Evolutionary conservation across 257 asterid genomes (phyloP).

Genomic region (Primulina huaijiensis): DNA sequence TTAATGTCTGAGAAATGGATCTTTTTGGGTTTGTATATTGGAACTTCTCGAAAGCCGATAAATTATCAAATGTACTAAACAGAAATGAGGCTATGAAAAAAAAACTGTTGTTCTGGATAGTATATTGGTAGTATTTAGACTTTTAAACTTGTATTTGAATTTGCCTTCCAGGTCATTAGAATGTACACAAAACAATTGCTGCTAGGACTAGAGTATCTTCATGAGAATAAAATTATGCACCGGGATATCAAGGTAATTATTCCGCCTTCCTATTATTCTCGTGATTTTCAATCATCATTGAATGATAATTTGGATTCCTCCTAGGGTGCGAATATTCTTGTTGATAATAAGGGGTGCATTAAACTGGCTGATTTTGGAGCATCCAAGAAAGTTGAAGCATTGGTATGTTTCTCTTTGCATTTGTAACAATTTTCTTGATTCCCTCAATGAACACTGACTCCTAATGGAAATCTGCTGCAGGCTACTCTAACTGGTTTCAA

Average conservation of each 20-base stretch:
- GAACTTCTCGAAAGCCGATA: constrained; percentile 3
- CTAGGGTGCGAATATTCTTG: constrained; percentile 98
- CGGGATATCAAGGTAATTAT: constrained; percentile 86
- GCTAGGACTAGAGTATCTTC: constrained; percentile 92
- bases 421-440: constrained; percentile 11
- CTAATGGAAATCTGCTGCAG: constrained; percentile 41
- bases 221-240: constrained; percentile 93
- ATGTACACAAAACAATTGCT: constrained; percentile 93
- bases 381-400: constrained; percentile 98
- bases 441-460: constrained; percentile 24
- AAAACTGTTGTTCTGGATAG: constrained; percentile 17
- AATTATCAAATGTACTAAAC: constrained; percentile 13
- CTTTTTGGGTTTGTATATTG: constrained; percentile 17
- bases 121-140: constrained; percentile 11
- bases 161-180: constrained; percentile 71
- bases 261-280: constrained; percentile 13
- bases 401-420: constrained; percentile 47
- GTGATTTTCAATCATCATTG: not conserved
- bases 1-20: not conserved
- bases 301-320: constrained; percentile 17
- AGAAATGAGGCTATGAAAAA: constrained; percentile 12
- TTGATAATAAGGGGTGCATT: constrained; percentile 95
- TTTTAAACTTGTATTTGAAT: constrained; percentile 20
- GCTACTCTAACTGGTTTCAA: constrained; percentile 97
- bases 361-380: constrained; percentile 99